A percentile compares a stretch with the other conserved stretches of the same genome.
Evolutionary conservation across 257 asterid species (phyloP).

Genomic region (Asclepias syriaca): DNA sequence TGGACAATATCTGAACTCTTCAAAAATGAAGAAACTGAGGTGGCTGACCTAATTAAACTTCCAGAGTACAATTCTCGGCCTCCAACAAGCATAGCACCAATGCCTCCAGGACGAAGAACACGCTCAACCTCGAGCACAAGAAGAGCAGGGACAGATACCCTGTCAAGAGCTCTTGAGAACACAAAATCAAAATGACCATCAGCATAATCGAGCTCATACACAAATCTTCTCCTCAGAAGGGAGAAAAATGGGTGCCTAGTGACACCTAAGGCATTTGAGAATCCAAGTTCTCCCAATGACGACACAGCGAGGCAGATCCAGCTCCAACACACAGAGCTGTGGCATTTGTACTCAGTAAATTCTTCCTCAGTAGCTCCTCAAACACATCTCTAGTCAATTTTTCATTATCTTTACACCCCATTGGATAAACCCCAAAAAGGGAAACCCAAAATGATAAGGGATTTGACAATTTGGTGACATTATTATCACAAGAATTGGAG

Average conservation of each 20-base stretch:
- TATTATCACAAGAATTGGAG: conserved; percentile 19
- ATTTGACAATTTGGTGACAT: conserved; percentile 26
- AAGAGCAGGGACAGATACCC: conserved; percentile 66
- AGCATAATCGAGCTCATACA: conserved; percentile 57
- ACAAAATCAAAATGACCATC: conserved; percentile 67
- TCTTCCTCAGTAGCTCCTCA: conserved; percentile 48
- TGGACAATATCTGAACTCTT: conserved; percentile 56
- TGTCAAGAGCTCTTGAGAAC: conserved; percentile 63
- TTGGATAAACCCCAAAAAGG: conserved; percentile 19
- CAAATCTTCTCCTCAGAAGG: conserved; percentile 57
- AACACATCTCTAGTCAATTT: conserved; percentile 47
- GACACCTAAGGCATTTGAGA: conserved; percentile 45
- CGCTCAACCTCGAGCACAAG: conserved; percentile 83
- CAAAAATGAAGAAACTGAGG: conserved; percentile 45
- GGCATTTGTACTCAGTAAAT: conserved; percentile 51
- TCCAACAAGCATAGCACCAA: conserved; percentile 63
- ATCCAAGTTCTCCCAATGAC: conserved; percentile 60
- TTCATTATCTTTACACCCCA: conserved; percentile 23
- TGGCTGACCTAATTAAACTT: conserved; percentile 44
- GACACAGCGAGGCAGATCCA: conserved; percentile 47
- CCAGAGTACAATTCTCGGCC: conserved; percentile 37
- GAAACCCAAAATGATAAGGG: conserved; percentile 26
- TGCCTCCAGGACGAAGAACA: conserved; percentile 72
- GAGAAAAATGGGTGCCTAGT: conserved; percentile 72
- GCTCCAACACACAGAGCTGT: conserved; percentile 68